phyloP scores from a whole-genome alignment of 306 rosid species.

The Ceratonia siliqua region DNA sequence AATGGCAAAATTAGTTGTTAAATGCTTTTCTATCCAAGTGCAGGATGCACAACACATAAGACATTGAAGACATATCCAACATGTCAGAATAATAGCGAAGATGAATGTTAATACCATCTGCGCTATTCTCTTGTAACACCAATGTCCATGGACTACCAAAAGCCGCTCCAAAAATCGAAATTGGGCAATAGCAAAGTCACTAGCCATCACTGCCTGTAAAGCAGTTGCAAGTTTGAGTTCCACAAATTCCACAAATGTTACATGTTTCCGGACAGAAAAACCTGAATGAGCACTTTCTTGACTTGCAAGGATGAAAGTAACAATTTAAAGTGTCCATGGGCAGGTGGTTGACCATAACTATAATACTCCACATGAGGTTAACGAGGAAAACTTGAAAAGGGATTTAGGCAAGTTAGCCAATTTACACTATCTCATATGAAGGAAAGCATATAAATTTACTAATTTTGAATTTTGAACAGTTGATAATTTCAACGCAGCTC shows the following conservation, averaged over 20 bases:
- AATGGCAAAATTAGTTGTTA: constrained; percentile 7
- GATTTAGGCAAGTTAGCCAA: neutral
- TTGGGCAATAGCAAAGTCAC: constrained; percentile 93
- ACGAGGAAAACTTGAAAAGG: constrained; percentile 8
- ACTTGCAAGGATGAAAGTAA: constrained; percentile 11
- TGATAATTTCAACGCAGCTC: neutral
- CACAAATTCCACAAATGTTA: constrained; percentile 18
- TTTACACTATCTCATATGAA: neutral
- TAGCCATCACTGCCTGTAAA: constrained; percentile 98
- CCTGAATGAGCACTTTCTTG: constrained; percentile 2
- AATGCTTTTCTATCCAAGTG: constrained; percentile 1
- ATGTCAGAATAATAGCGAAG: constrained; percentile 26
- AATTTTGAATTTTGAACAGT: neutral
- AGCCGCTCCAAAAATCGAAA: constrained; percentile 95
- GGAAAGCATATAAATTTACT: neutral
- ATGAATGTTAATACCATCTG: constrained; percentile 69
- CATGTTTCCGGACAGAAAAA: constrained; percentile 22
- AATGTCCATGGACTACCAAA: constrained; percentile 98
- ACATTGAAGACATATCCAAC: neutral
- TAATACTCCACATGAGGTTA: constrained; percentile 2
- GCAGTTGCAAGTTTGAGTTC: constrained; percentile 37
- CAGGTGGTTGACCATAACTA: constrained; percentile 19
- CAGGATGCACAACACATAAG: constrained; percentile 22
- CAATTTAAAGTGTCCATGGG: constrained; percentile 2
- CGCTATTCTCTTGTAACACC: constrained; percentile 99